Base-by-base conservation (phyloP, 345 rosid genomes). In the Citrus maxima region DNA sequence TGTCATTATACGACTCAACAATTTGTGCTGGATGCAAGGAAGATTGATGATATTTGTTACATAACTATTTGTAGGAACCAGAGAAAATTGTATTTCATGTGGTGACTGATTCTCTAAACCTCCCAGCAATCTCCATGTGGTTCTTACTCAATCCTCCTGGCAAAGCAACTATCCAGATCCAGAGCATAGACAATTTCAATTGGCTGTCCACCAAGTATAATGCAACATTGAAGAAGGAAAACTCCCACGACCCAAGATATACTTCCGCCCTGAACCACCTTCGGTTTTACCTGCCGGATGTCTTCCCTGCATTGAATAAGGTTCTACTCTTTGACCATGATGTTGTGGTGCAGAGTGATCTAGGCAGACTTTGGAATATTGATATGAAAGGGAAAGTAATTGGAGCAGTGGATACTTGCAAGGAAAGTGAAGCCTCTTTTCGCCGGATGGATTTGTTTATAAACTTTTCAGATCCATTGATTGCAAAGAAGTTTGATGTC, bases 51-150 rank as follows among this genome's bases (percentile, higher is more conserved):
- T 65, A 67, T 10, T 42, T 75, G 22, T 80, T 69, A 60, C 66
- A 79, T 35, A 72, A 68, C 78, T 70, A 72, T 84, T 74, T 84
- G 89, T 82, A 89, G 96, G 83, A 93, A 86, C 88, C 95, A 35
- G 75, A 87, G 83, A 92, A 90, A 80, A 86, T 89, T 70, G 98
- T 94, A 34, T 86, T 96, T 62, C 99, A 94, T 80, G 85, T 94
- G 60, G 90, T 96, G 85, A 90, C 99, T 0, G 93, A 94, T 87
- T 87, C 90, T 69, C 94, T 94, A 83, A 93, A 92, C 79, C 78
- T 90, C 78, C 97, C 95, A 46, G 90, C 99, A 67, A 90, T 94
- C 82, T 90, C 97, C 54, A 90, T 91, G 88, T 96, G 99, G 99
- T 94, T 93, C 80, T 77, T 90, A 85, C 86, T 86, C 81, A 92